phyloP scores from a whole-genome alignment of 345 rosid genomes.

The Ricinus communis region DNA sequence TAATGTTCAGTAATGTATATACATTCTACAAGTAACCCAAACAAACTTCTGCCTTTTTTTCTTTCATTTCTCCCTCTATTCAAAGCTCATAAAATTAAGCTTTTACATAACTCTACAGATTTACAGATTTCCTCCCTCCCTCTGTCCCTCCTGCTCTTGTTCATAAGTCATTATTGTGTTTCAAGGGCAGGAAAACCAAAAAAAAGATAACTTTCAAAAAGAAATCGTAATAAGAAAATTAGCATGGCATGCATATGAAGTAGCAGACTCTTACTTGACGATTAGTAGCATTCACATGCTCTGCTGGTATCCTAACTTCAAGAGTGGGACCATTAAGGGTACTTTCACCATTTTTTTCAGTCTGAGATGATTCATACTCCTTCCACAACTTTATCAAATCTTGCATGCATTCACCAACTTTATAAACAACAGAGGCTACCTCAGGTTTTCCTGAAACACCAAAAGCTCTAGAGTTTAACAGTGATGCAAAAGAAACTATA shows the following conservation, averaged over 20 bases:
- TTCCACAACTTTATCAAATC: slow-evolving; percentile 92
- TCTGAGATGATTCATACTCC: slow-evolving; percentile 70
- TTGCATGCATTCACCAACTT: slow-evolving; percentile 99
- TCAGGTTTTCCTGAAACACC: slow-evolving; percentile 82
- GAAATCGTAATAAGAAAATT: too few relatives aligned
- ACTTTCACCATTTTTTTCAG: slow-evolving; percentile 70
- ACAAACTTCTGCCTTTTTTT: too few relatives aligned
- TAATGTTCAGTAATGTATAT: too few relatives aligned
- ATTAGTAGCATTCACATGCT: slow-evolving; percentile 97
- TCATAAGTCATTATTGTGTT: too few relatives aligned
- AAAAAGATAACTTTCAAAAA: too few relatives aligned
- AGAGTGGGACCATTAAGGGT: slow-evolving; percentile 79
- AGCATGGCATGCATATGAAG: slow-evolving; percentile 15
- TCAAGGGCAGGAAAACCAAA: too few relatives aligned
- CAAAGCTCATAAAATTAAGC: too few relatives aligned
- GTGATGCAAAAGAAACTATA: slow-evolving; percentile 3
- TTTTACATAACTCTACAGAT: too few relatives aligned
- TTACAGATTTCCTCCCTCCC: too few relatives aligned
- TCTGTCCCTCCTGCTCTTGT: too few relatives aligned
- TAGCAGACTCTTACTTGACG: slow-evolving; percentile 71
- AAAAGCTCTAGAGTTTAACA: slow-evolving; percentile 25
- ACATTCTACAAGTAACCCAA: too few relatives aligned
- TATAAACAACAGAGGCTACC: slow-evolving; percentile 77
- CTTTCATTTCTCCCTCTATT: too few relatives aligned
- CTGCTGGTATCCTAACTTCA: slow-evolving; percentile 94